Base-by-base conservation (phyloP, 371 early-diverging fungal species). In the Umbelopsis sp. region DNA sequence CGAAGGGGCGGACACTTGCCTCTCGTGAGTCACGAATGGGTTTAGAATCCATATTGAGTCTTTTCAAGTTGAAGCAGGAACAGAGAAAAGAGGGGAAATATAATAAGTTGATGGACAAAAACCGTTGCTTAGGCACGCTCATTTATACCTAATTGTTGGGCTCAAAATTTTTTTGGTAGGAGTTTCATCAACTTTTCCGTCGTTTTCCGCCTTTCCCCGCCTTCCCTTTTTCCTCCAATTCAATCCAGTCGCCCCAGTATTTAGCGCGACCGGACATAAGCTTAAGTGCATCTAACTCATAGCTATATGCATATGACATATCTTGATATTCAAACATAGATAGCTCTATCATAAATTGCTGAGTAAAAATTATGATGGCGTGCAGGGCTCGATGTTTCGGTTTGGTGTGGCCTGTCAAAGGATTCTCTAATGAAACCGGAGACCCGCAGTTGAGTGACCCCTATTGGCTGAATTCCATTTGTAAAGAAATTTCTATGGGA, bases 1-100 rank as follows among this genome's bases (percentile, higher is more conserved):
- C 78, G 50, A 73, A 79, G n/a, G 72, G 69, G 7, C 70, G 52
- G 32, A 80, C 71, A 45, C 67, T 69, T 45, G 72, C 65, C 41
- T 65, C 57, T 67, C 79, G 65, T 22, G 79, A 78, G 72, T 76
- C 74, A 44, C 41, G 29, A 57, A 57, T 57, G 35, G 57, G 57
- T 57, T 57, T 57, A 32, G 57, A 57, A 35, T 57, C 57, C 57
- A 57, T 57, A 11, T 29, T 41, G 41, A 41, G 12, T 41, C 12
- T 41, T 41, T 41, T 41, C 41, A 41, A 41, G 4, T 12, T 7
- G 7, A 10, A 7, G 12, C 12, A 35, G 35, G 14, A 11, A 35
- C 0, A 37, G 35, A 16, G 29, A 0, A 35, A 18, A 5, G 22
- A 35, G 14, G 29, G 29, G 29, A 29, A 57, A 57, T 29, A 35